Percentiles rank a stretch among this genome's conserved stretches.
Evolutionary conservation across 1,284 basidiomycete genomes (phyloP).

Genomic region (Cryptococcus wingfieldii): DNA sequence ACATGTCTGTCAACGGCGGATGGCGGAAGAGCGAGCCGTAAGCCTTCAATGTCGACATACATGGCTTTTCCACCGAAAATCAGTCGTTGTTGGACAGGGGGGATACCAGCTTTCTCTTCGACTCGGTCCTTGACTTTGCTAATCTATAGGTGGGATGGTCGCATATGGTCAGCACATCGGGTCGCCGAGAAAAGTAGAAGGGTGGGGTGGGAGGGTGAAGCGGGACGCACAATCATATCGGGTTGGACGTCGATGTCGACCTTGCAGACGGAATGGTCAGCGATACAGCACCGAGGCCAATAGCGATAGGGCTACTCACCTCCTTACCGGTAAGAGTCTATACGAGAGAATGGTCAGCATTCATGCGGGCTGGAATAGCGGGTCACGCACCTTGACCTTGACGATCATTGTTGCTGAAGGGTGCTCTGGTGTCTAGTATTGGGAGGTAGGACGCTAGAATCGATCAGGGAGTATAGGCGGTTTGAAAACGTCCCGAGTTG

Average conservation of each 20-base stretch:
- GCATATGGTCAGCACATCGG: neutral
- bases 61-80: slow-evolving; percentile 95
- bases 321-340: slow-evolving; percentile 45
- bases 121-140: slow-evolving; percentile 96
- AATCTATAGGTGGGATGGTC: slow-evolving; percentile 57
- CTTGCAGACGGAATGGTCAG: slow-evolving; percentile 1
- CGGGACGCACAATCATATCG: slow-evolving; percentile 69
- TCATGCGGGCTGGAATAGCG: neutral
- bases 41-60: slow-evolving; percentile 55
- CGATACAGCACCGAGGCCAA: neutral
- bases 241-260: slow-evolving; percentile 88
- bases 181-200: neutral
- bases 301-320: slow-evolving; percentile 16
- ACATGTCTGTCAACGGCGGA: neutral
- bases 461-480: neutral
- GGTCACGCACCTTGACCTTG: slow-evolving; percentile 44
- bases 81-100: slow-evolving; percentile 91
- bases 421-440: neutral
- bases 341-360: neutral
- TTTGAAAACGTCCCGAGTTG: neutral
- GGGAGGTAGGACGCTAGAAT: no score
- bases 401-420: slow-evolving; percentile 36
- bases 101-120: slow-evolving; percentile 98
- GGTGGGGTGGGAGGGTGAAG: neutral
- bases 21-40: neutral